These are phyloP conservation scores for Teunomyces panamensis DNA, from an alignment of 805 yeast genomes.

Conservation along the genomic window DNA sequence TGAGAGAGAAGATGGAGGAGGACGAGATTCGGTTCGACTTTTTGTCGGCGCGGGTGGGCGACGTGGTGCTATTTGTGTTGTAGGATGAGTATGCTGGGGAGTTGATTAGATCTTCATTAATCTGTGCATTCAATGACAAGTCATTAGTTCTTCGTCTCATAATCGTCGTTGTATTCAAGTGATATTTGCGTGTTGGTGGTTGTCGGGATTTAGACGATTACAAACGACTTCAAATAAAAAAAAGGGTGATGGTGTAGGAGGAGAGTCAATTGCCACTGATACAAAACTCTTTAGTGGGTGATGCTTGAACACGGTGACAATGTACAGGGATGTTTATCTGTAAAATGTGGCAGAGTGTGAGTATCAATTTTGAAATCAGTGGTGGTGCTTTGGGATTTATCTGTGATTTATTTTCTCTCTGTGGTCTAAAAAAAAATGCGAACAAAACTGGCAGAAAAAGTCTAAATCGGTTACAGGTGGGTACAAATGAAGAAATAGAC, in stretches of 20 bases:
- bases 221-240: neutral
- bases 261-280: neutral
- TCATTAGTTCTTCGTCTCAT: constrained; percentile 9
- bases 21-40: constrained; percentile 28
- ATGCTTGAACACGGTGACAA: neutral
- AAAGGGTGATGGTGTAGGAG: neutral
- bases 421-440: neutral
- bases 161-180: neutral
- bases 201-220: neutral
- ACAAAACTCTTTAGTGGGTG: neutral
- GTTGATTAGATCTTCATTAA: constrained; percentile 24
- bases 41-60: constrained; percentile 7
- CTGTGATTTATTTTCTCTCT: neutral
- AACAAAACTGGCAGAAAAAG: neutral
- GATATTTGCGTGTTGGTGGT: neutral
- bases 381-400: neutral
- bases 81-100: constrained; percentile 26
- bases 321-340: neutral
- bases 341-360: neutral
- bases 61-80: constrained; percentile 7
- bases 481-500: neutral
- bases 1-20: constrained; percentile 35
- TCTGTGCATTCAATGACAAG: constrained; percentile 6
- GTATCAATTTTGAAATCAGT: neutral
- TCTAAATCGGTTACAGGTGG: neutral